Base-by-base conservation (phyloP, 2,329 filamentous ascomycete genomes). In the Monosporascus sp. region DNA sequence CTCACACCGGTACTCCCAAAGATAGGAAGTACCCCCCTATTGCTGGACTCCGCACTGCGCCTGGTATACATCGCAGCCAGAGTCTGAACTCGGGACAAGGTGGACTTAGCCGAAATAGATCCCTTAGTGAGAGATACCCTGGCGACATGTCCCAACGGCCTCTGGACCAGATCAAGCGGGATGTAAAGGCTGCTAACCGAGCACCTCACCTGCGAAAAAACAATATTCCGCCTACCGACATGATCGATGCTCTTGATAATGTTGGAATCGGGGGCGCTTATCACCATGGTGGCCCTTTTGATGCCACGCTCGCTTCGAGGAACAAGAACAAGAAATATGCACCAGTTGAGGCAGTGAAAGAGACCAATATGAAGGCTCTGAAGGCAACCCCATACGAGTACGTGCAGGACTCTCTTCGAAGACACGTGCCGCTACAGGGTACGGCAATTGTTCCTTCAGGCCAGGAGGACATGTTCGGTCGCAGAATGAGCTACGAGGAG, bases 281-380 rank as follows among this genome's bases (percentile, higher is more conserved):
- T 70, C 93, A 97, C 69, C 93, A 97, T 63, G 89, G 87, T 58
- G 92, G 93, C 0, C 93, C 93, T 0, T 97, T 89, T 62, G 93
- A 97, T 67, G 90, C 92, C 9, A 87, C 89, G 2, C 77, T 90
- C 50, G 76, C 87, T 1, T 82, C 88, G 14, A 81, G 89, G 47
- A 97, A 97, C 71, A 76, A 73, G 4, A 77, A 83, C 62, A 77
- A 75, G 61, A 70, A 70, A 58, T 76, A 75, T 54, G 85, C 89
- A 3, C 92, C 93, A 0, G 72, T 97, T 7, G 90, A 88, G 27
- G 93, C 92, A 2, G 81, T 96, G 5, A 75, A 77, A 52, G 77
- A 82, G 3, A 85, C 84, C 43, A 96, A 94, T 70, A 75, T 78
- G 51, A 88, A 90, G 67, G 89, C 91, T 0, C 69, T 97, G 48